phyloP scores from a whole-genome alignment of 495 filamentous ascomycete genomes.

The Melanomma pulvis-pyrius region DNA sequence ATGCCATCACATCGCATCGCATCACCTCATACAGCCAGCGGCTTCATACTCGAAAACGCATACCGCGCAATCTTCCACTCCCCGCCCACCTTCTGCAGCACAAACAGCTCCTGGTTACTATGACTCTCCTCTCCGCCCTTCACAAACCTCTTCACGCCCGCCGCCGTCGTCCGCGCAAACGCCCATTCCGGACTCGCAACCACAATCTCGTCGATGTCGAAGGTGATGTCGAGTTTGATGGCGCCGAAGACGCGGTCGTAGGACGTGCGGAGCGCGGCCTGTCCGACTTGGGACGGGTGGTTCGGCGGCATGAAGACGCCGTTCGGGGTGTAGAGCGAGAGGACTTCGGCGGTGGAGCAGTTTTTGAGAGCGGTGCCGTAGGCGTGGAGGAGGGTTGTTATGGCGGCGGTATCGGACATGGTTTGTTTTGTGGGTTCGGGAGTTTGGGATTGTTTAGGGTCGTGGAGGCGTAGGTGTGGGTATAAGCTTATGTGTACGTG shows the following conservation, averaged over 20 bases:
- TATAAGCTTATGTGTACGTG: too few relatives aligned
- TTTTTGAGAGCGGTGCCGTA: conserved; percentile 13
- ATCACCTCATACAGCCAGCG: too few relatives aligned
- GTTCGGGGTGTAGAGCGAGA: conserved; percentile 20
- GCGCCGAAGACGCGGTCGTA: conserved; percentile 21
- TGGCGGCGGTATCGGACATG: background rate
- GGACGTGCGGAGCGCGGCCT: conserved; percentile 12
- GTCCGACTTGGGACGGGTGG: conserved; percentile 12
- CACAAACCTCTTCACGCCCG: conserved; percentile 21
- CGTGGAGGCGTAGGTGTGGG: too few relatives aligned
- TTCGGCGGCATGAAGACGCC: conserved; percentile 26
- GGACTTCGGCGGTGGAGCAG: conserved; percentile 11
- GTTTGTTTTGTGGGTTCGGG: background rate
- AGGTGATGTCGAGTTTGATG: conserved; percentile 23
- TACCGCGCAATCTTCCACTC: conserved; percentile 33
- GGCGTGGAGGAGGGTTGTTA: conserved; percentile 15
- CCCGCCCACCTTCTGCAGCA: conserved; percentile 18
- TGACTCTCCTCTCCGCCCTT: conserved; percentile 13
- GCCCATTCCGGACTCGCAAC: conserved; percentile 15
- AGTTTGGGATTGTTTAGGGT: too few relatives aligned
- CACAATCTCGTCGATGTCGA: conserved; percentile 22
- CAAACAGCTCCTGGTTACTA: conserved; percentile 31
- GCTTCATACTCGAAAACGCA: conserved; percentile 20
- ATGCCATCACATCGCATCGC: too few relatives aligned
- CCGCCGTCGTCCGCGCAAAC: conserved; percentile 29